Evolutionary conservation across 768 basidiomycete genomes (phyloP), one percentile per base, ranked within the genome.

Genomic region (Amanita rimosa): DNA sequence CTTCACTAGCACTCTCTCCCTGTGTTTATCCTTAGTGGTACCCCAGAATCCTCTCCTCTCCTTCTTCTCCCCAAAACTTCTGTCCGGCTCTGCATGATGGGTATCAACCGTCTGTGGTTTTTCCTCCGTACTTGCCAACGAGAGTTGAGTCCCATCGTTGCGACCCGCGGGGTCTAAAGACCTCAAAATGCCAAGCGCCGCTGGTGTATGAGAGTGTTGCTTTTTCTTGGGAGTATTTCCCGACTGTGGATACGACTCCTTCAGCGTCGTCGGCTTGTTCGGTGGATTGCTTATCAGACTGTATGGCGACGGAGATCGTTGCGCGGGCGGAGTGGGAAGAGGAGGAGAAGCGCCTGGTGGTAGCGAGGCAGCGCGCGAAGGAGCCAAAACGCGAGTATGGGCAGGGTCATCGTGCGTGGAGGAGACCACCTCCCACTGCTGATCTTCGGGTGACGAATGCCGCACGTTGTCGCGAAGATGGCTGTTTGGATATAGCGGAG

Each of bases 31-130:
- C 52, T 60, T 64, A 13, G 58, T 55, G 2, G 62, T 50, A 34
- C 66, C 71, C 80, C 80, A 81, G 54, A 82, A 80, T 0, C 72
- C 66, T 50, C 70, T 75, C 57, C 71, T 73, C 55, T 78, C 75
- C 56, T 67, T 73, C 61, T 70, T 72, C 54, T 75, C 70, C 21
- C 55, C 58, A 6, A 24, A 21, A 6, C 22, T 22, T 24, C 27
- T 9, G 7, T 27, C 27, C 27, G 7, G 27, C 27, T 27, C 27
- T 8, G 7, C 27, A 50, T 67, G 61, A 4, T 62, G 62, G 51
- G 56, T 59, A 37, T 70, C 69, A 2, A 66, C 64, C 3, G 54
- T 51, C 0, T 57, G 44, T 19, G 58, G 52, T 4, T 64, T 59
- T 39, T 71, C 64, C 44, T 71, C 68, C 6, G 67, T 66, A 9